Evolutionary conservation across 441 rosid genomes (phyloP).

Genomic region (Brassica balearica): DNA sequence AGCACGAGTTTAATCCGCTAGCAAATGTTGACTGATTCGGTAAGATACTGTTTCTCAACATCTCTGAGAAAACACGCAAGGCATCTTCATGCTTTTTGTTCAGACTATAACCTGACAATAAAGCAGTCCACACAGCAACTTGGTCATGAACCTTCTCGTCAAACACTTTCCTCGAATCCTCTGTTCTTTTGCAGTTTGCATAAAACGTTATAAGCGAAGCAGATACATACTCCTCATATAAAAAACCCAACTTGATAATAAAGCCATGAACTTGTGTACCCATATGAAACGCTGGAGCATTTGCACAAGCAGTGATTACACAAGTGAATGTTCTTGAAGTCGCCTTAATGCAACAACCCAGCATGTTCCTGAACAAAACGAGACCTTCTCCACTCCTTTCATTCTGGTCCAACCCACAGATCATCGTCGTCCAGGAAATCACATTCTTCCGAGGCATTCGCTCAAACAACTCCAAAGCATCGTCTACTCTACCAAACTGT

Average conservation of each 20-base stretch:
- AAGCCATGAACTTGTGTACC: slow-evolving; percentile 58
- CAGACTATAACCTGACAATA: slow-evolving; percentile 54
- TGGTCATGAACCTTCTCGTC: slow-evolving; percentile 41
- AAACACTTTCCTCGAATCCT: slow-evolving; percentile 50
- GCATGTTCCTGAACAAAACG: slow-evolving; percentile 48
- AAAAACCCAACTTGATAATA: slow-evolving; percentile 53
- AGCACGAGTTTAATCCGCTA: slow-evolving; percentile 72
- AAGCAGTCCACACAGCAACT: slow-evolving; percentile 67
- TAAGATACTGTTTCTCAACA: slow-evolving; percentile 48
- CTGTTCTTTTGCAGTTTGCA: slow-evolving; percentile 52
- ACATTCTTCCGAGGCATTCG: slow-evolving; percentile 55
- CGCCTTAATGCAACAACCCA: slow-evolving; percentile 43
- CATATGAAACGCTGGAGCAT: slow-evolving; percentile 47
- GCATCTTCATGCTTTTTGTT: slow-evolving; percentile 53
- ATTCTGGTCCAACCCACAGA: slow-evolving; percentile 57
- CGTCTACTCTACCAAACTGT: slow-evolving; percentile 51
- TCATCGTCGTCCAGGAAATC: slow-evolving; percentile 71
- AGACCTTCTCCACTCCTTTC: slow-evolving; percentile 54
- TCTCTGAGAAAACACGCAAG: slow-evolving; percentile 47
- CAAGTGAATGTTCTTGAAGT: slow-evolving; percentile 55
- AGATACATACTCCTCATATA: slow-evolving; percentile 50
- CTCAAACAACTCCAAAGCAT: slow-evolving; percentile 52
- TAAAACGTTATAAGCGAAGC: slow-evolving; percentile 60
- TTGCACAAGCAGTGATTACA: slow-evolving; percentile 55
- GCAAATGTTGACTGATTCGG: slow-evolving; percentile 75